phyloP scores from a whole-genome alignment of 2,329 filamentous ascomycete species.

The Trichoderma pleuroti region DNA sequence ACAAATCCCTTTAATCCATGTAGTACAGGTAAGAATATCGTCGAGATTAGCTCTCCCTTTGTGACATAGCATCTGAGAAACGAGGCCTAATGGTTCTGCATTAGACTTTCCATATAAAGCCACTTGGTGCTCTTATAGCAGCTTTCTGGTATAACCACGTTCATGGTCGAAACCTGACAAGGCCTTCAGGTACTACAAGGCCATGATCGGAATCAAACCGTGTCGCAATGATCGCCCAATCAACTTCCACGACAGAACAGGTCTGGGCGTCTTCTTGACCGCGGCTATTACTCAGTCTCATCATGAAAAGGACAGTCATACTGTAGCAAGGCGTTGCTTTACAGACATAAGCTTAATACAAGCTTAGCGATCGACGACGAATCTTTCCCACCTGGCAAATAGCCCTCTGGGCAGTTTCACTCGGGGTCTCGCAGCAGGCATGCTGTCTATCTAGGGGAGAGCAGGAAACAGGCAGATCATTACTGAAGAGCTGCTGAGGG shows the following conservation, averaged over 20 bases:
- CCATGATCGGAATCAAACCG: neutral
- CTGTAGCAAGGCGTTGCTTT: too few species aligned
- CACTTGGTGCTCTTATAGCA: neutral
- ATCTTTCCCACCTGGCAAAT: neutral
- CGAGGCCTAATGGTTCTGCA: neutral
- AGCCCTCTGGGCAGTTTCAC: neutral
- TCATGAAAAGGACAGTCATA: neutral
- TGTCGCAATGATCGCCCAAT: neutral
- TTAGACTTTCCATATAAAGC: neutral
- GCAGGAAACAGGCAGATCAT: neutral
- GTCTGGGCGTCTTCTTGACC: too few species aligned
- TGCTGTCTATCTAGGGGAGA: neutral
- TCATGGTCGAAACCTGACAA: neutral
- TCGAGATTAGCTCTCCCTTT: neutral
- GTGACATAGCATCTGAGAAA: neutral
- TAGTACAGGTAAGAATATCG: neutral
- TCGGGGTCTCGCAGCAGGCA: neutral
- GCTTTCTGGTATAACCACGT: neutral
- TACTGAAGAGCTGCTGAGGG: neutral
- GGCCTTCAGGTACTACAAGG: neutral
- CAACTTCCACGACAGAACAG: too few species aligned
- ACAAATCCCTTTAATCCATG: too few species aligned
- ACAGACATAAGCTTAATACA: neutral
- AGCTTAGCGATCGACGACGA: neutral
- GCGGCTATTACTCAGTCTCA: neutral